Conservation (phyloP, 2,329 filamentous ascomycete genomes). For the Colletotrichum kahawae region DNA sequence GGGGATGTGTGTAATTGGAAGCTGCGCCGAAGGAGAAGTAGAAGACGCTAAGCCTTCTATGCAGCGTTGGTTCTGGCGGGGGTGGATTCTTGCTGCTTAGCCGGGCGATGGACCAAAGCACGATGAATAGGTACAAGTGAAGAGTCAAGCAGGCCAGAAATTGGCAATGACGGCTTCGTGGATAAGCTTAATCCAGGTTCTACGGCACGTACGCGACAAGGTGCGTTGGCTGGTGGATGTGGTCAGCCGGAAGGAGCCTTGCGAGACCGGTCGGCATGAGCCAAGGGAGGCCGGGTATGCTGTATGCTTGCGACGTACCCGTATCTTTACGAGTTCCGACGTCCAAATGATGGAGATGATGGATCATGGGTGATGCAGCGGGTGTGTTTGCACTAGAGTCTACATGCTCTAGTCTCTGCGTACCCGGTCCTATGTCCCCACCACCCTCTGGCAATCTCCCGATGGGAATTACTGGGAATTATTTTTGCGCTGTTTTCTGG, state of each 20-base stretch:
- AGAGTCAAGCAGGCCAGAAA: not conserved
- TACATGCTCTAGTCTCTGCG: not conserved
- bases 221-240: not conserved
- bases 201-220: not conserved
- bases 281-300: not conserved
- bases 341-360: not conserved
- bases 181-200: not conserved
- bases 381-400: not conserved
- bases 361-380: not conserved
- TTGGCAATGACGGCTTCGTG: not conserved
- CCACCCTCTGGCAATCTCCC: not conserved
- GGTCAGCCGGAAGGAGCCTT: not conserved
- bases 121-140: not conserved
- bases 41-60: conserved; percentile 7
- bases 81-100: not conserved
- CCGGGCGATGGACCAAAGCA: not conserved
- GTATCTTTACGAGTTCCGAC: not conserved
- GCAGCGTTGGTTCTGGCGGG: not conserved
- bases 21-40: not conserved
- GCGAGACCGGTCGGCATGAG: not conserved
- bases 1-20: not conserved
- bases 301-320: not conserved
- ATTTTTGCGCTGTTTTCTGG: not conserved
- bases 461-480: not conserved
- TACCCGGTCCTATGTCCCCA: not conserved